A percentile compares a stretch with the other conserved stretches of the same genome.
Conservation (phyloP, 352 stramenopile species). For the Plasmopara viticola region DNA sequence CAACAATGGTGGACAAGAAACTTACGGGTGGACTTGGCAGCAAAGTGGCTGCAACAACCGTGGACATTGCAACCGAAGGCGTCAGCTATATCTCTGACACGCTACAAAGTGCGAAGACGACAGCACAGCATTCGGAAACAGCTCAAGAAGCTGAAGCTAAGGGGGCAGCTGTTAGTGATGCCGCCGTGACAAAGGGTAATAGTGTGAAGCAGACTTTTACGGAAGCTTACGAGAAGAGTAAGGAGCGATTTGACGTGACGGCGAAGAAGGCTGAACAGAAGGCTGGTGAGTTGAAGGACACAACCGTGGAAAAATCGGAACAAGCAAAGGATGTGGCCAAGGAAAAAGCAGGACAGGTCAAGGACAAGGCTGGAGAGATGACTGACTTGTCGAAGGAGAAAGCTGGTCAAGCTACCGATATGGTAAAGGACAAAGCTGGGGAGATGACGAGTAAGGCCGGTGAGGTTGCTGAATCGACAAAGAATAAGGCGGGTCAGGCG, state of each 20-base stretch:
- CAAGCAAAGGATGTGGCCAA: background rate
- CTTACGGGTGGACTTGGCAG: conserved; percentile 54
- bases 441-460: conserved; percentile 13
- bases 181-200: conserved; percentile 20
- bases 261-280: conserved; percentile 23
- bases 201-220: conserved; percentile 22
- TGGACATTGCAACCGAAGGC: conserved; percentile 52
- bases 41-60: conserved; percentile 42
- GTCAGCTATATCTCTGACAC: conserved; percentile 67
- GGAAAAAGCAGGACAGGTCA: conserved; percentile 3
- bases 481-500: conserved; percentile 5
- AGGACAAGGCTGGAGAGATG: conserved; percentile 16
- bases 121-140: conserved; percentile 37
- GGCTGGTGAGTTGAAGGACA: conserved; percentile 11
- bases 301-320: background rate
- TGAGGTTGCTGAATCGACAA: conserved; percentile 2
- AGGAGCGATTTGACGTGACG: conserved; percentile 22
- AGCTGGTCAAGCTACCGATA: conserved; percentile 17
- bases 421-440: conserved; percentile 14
- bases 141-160: conserved; percentile 35
- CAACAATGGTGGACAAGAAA: conserved; percentile 50
- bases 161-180: conserved; percentile 15
- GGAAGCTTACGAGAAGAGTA: conserved; percentile 23
- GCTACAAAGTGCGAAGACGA: conserved; percentile 49
- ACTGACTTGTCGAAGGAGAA: conserved; percentile 12